A percentile compares a stretch with the other conserved stretches of the same genome.
phyloP scores from a whole-genome alignment of 2,329 filamentous ascomycete genomes.

The Zalaria sp. region DNA sequence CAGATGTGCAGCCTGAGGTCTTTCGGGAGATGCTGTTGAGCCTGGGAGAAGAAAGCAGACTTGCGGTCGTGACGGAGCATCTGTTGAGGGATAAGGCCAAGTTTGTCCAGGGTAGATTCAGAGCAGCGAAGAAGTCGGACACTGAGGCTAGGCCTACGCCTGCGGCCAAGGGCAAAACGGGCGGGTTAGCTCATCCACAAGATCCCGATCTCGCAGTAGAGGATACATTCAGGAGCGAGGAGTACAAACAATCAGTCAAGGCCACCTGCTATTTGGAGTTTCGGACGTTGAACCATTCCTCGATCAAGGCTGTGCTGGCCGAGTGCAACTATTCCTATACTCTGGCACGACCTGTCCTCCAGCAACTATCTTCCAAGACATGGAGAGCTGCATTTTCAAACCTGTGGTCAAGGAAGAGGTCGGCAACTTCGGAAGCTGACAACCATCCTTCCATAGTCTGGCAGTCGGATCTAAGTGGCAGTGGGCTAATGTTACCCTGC shows the following conservation, averaged over 20 bases:
- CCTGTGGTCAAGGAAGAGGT: conserved; percentile 54
- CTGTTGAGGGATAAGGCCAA: conserved; percentile 57
- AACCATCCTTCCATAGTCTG: conserved; percentile 49
- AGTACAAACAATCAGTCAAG: conserved; percentile 56
- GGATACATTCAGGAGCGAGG: conserved; percentile 53
- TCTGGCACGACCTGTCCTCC: conserved; percentile 53
- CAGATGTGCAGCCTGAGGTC: conserved; percentile 67
- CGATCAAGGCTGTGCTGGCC: conserved; percentile 64
- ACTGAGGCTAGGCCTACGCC: not conserved
- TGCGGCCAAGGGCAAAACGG: not conserved
- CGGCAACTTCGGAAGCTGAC: conserved; percentile 39
- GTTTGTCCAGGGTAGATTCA: conserved; percentile 55
- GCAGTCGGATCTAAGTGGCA: conserved; percentile 35
- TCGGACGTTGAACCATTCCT: conserved; percentile 55
- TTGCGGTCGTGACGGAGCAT: conserved; percentile 64
- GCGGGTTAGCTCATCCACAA: not conserved
- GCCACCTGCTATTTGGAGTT: conserved; percentile 61
- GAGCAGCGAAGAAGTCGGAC: conserved; percentile 7
- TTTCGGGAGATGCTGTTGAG: conserved; percentile 67
- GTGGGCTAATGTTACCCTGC: conserved; percentile 43
- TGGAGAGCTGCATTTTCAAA: conserved; percentile 64
- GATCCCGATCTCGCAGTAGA: conserved; percentile 35
- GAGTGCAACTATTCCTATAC: conserved; percentile 72
- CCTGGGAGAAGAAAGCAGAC: conserved; percentile 61
- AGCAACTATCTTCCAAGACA: conserved; percentile 55